These are phyloP conservation scores for Candida palmyrensis DNA, from an alignment of 805 yeast species.

Conservation along the genomic window DNA sequence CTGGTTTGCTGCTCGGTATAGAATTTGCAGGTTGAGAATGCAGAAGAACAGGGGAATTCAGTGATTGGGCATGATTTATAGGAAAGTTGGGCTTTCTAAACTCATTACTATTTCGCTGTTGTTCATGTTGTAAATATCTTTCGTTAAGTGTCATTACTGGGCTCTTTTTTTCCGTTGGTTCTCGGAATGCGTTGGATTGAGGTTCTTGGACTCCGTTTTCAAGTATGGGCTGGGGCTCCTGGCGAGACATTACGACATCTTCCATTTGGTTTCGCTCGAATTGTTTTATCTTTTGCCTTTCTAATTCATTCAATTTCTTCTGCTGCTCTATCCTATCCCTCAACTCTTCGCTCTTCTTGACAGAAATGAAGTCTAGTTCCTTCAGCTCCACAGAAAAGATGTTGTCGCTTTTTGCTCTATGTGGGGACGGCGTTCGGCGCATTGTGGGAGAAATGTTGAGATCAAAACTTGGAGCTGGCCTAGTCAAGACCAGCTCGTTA, in stretches of 20 bases:
- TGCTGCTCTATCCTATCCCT: constrained; percentile 23
- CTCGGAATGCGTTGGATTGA: not conserved
- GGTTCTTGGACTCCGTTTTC: not conserved
- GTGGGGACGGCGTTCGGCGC: too few relatives aligned
- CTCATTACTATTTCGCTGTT: constrained; percentile 15
- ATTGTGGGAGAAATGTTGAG: not conserved
- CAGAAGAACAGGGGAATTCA: too few relatives aligned
- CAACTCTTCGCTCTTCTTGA: constrained; percentile 17
- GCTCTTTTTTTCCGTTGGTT: not conserved
- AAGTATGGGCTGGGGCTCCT: not conserved
- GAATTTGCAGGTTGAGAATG: too few relatives aligned
- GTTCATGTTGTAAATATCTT: too few relatives aligned
- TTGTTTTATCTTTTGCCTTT: constrained; percentile 6
- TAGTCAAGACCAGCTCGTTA: not conserved
- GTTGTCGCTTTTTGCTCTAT: too few relatives aligned
- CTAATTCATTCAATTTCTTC: constrained; percentile 13
- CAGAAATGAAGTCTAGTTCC: constrained; percentile 8
- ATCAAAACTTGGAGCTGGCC: constrained; percentile 6
- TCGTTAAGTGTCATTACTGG: constrained; percentile 10
- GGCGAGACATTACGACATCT: not conserved
- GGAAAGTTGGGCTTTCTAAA: constrained; percentile 33
- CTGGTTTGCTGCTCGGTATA: too few relatives aligned
- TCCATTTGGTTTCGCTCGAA: constrained; percentile 4
- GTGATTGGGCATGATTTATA: too few relatives aligned
- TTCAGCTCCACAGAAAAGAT: too few relatives aligned